Conservation (phyloP, 208 protist genomes). For the Acanthamoeba royreba region DNA sequence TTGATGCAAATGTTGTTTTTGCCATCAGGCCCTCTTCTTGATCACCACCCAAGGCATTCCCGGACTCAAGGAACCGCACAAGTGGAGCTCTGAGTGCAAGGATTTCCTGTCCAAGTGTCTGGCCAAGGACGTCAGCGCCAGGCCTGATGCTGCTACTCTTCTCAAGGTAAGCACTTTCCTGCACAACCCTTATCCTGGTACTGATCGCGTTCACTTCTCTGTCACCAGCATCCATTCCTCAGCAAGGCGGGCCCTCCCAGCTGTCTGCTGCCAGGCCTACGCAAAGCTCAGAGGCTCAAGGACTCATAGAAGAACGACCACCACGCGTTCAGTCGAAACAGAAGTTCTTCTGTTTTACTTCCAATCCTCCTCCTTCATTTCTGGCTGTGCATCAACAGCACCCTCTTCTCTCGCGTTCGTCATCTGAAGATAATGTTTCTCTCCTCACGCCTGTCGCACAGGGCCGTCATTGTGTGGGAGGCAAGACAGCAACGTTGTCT, state of each 20-base stretch:
- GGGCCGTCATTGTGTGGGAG: no score
- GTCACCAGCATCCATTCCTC: not conserved
- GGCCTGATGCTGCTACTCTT: not conserved
- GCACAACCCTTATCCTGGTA: not conserved
- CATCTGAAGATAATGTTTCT: no score
- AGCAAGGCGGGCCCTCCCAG: not conserved
- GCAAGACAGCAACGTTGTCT: no score
- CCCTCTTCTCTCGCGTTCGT: no score
- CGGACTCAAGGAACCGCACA: conserved; percentile 59
- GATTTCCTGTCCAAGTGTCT: conserved; percentile 67
- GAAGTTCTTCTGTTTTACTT: no score
- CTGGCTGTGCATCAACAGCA: no score
- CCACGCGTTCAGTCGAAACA: no score
- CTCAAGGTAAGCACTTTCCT: conserved; percentile 20
- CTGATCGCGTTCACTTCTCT: not conserved
- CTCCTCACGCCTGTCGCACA: no score
- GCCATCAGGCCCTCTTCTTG: conserved; percentile 57
- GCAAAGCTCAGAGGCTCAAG: not conserved
- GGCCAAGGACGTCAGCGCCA: conserved; percentile 10
- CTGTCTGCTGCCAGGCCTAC: not conserved
- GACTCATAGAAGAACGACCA: no score
- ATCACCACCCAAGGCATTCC: conserved; percentile 74
- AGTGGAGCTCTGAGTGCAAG: conserved; percentile 54
- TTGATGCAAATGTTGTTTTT: not conserved
- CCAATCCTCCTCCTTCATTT: no score